Percentiles rank a stretch among this genome's conserved stretches.
Evolutionary conservation across 371 early-diverging fungal species (phyloP).

Genomic region (Batkoa obscura): DNA sequence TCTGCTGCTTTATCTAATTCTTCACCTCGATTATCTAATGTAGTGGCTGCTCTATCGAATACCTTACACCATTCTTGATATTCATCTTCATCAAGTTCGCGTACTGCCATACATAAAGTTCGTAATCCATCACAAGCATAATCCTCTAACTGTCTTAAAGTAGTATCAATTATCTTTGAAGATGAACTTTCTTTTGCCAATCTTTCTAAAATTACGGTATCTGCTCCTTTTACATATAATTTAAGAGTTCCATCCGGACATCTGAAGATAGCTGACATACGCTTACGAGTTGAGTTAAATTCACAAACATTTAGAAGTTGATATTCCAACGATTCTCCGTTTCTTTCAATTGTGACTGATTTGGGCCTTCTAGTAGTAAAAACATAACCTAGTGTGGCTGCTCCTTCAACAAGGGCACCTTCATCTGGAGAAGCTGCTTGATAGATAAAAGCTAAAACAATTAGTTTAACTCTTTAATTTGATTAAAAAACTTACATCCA

Average conservation of each 20-base stretch:
- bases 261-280: conserved; percentile 90
- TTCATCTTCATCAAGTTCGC: conserved; percentile 74
- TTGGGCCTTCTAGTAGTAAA: conserved; percentile 71
- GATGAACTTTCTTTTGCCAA: conserved; percentile 28
- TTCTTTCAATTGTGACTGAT: conserved; percentile 52
- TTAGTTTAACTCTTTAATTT: background rate
- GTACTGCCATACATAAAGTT: conserved; percentile 84
- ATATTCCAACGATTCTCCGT: conserved; percentile 43
- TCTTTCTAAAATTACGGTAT: conserved; percentile 92
- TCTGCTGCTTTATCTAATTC: conserved; percentile 83
- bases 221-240: conserved; percentile 96
- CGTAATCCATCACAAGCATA: conserved; percentile 83
- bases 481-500: conserved; percentile 5
- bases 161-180: conserved; percentile 59
- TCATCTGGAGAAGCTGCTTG: conserved; percentile 87
- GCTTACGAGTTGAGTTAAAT: conserved; percentile 92
- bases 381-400: conserved; percentile 32
- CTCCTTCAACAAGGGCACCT: conserved; percentile 74
- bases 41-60: conserved; percentile 75
- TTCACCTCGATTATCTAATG: conserved; percentile 66
- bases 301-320: conserved; percentile 89
- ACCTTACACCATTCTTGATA: conserved; percentile 66
- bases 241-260: conserved; percentile 77
- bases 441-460: conserved; percentile 29
- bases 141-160: conserved; percentile 58